Evolutionary conservation across 2,329 filamentous ascomycete species (phyloP).

Genomic region (Xylaria sp.): DNA sequence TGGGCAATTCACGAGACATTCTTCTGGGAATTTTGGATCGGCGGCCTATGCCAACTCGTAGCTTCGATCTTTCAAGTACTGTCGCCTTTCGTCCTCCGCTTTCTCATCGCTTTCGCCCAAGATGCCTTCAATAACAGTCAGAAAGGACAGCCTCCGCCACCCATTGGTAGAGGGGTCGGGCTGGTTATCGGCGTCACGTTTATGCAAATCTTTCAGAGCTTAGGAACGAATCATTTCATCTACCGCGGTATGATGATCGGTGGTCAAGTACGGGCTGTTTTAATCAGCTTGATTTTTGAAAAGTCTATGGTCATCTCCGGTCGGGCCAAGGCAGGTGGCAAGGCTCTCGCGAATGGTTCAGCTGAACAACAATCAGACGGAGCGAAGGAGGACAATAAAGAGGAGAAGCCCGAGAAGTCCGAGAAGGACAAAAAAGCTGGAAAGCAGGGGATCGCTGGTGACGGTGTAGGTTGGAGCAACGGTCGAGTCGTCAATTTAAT

Average conservation of each 20-base stretch:
- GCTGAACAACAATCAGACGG: conserved; percentile 58
- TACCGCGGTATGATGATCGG: conserved; percentile 93
- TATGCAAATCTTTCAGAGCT: conserved; percentile 86
- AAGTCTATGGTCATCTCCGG: conserved; percentile 92
- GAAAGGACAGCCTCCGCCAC: conserved; percentile 64
- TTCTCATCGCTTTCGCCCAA: conserved; percentile 84
- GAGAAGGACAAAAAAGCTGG: conserved; percentile 51
- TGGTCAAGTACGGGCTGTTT: conserved; percentile 80
- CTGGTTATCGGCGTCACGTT: conserved; percentile 83
- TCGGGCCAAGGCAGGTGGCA: conserved; percentile 84
- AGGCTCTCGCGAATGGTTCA: conserved; percentile 51
- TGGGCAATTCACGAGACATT: conserved; percentile 90
- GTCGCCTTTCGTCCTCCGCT: conserved; percentile 85
- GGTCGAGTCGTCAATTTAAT: conserved; percentile 92
- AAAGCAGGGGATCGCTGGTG: conserved; percentile 65
- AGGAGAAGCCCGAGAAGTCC: conserved; percentile 51
- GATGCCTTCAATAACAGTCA: conserved; percentile 77
- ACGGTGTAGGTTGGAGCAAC: conserved; percentile 89
- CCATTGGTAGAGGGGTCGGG: conserved; percentile 80
- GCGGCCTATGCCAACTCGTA: conserved; percentile 78
- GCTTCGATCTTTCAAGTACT: conserved; percentile 82
- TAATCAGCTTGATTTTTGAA: conserved; percentile 90
- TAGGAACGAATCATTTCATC: conserved; percentile 89
- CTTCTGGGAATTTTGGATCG: conserved; percentile 83
- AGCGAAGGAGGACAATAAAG: conserved; percentile 59